These are phyloP conservation scores for Osmanthus fragrans DNA, from an alignment of 257 asterid species.

Conservation along the genomic window DNA sequence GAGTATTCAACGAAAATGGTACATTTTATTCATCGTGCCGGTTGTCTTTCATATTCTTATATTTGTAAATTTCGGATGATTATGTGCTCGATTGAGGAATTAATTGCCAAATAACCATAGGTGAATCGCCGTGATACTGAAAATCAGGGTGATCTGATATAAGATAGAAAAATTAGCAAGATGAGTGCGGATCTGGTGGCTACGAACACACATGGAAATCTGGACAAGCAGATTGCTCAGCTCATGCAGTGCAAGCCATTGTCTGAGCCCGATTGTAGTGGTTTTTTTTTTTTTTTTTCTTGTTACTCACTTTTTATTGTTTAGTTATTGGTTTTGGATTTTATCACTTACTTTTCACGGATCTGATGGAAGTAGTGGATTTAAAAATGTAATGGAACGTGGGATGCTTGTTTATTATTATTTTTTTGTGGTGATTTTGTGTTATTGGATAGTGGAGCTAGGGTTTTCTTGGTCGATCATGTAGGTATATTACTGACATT, in stretches of 20 bases:
- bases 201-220: no score
- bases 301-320: neutral
- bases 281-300: constrained; percentile 42
- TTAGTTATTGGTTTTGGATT: neutral
- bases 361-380: neutral
- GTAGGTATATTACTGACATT: no score
- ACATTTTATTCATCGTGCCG: no score
- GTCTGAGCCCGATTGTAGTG: no score
- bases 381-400: neutral
- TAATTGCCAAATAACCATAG: constrained; percentile 17
- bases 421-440: neutral
- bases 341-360: neutral
- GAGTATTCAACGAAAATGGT: no score
- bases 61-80: no score
- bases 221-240: no score
- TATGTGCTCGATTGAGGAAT: constrained; percentile 29
- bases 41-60: no score
- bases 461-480: neutral
- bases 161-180: no score
- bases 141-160: constrained; percentile 38
- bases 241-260: no score
- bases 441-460: neutral
- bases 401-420: neutral
- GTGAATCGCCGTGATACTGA: constrained; percentile 25
- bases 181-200: no score